Percentiles rank a stretch among this genome's conserved stretches.
Evolutionary conservation across 805 yeast species (phyloP).

Genomic region (Yarrowia yakushimensis): DNA sequence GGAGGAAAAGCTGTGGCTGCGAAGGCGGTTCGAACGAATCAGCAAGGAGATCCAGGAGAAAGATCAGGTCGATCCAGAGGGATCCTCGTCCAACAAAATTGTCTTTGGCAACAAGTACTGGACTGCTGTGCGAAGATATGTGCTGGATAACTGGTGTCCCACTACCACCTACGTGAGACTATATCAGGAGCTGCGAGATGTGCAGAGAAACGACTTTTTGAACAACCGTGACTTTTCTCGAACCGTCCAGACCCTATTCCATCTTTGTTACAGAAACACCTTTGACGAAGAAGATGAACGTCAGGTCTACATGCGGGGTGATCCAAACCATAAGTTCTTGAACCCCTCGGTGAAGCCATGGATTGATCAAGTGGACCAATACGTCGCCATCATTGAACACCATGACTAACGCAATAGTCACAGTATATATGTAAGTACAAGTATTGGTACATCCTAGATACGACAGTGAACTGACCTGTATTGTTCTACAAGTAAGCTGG

Average conservation of each 20-base stretch:
- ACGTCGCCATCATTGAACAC: not conserved
- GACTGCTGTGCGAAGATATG: conserved; percentile 1
- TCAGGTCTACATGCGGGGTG: conserved; percentile 8
- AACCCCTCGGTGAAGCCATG: conserved; percentile 1
- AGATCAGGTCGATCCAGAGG: not conserved
- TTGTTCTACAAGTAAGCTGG: not conserved
- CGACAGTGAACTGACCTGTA: no score
- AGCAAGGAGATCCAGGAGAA: not conserved
- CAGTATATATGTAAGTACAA: no score
- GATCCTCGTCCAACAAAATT: conserved; percentile 11
- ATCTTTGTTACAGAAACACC: conserved; percentile 2
- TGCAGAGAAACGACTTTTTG: not conserved
- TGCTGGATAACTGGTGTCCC: conserved; percentile 17
- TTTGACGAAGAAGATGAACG: conserved; percentile 13
- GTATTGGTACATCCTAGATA: no score
- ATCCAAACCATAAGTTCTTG: not conserved
- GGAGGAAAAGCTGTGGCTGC: conserved; percentile 13
- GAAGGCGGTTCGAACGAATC: not conserved
- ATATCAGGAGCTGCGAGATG: conserved; percentile 3
- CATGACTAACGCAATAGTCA: no score
- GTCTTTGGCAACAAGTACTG: conserved; percentile 7
- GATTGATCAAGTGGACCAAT: conserved; percentile 15
- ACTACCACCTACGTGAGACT: not conserved
- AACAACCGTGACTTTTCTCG: conserved; percentile 6
- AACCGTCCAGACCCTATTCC: not conserved